phyloP scores from a whole-genome alignment of 345 rosid species.

The Ceriops zippeliana region DNA sequence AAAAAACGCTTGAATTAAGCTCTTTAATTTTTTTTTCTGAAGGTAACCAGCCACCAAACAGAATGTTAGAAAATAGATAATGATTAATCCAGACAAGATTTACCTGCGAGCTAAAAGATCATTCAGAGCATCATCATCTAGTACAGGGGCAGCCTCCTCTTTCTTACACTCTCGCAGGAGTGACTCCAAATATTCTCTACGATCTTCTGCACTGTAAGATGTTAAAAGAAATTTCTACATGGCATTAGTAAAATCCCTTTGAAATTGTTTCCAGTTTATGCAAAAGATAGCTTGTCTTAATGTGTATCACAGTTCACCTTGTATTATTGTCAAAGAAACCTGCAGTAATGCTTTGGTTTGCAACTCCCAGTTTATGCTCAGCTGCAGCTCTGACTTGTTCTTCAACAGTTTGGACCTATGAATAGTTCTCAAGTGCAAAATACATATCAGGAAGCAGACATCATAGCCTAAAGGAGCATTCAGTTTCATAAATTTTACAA shows the following conservation, averaged over 20 bases:
- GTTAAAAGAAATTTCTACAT: constrained; percentile 11
- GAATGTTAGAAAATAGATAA: no score
- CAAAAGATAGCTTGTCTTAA: constrained; percentile 6
- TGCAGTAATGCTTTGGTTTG: constrained; percentile 95
- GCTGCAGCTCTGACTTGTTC: constrained; percentile 96
- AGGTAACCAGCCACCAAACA: no score
- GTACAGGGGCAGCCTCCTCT: constrained; percentile 87
- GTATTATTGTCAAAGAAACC: constrained; percentile 95
- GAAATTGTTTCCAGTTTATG: background rate
- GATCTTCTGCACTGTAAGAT: constrained; percentile 80
- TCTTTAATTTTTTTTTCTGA: no score
- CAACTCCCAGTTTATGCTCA: constrained; percentile 95
- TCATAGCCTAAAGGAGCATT: background rate
- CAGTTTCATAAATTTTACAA: no score
- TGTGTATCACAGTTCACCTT: constrained; percentile 41
- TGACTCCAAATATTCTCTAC: constrained; percentile 86
- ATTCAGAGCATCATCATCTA: constrained; percentile 82
- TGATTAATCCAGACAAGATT: constrained; percentile 9
- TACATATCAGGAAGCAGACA: background rate
- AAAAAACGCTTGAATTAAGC: no score
- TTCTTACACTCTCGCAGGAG: constrained; percentile 83
- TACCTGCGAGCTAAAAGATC: constrained; percentile 88
- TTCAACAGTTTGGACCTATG: constrained; percentile 82
- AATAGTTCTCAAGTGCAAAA: background rate
- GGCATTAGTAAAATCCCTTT: constrained; percentile 5